phyloP scores from a whole-genome alignment of 2,329 filamentous ascomycete genomes.

The Fusarium gaditjirri region DNA sequence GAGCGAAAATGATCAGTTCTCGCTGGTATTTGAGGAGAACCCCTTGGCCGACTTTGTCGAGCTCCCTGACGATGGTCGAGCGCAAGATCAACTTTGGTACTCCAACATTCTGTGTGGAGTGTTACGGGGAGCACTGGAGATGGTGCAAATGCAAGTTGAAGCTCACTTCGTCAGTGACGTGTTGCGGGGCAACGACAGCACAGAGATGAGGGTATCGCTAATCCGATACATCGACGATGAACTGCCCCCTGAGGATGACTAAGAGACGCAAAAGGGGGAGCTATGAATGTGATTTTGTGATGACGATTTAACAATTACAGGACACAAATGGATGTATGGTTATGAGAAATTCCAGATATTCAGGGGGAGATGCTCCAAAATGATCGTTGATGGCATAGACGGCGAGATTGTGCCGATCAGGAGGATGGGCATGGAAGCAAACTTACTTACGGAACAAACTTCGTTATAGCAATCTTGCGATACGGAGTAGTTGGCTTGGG shows the following conservation, averaged over 20 bases:
- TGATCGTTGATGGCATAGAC: conserved; percentile 3
- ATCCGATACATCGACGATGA: conserved; percentile 97
- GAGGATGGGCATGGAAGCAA: conserved; percentile 11
- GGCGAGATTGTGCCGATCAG: conserved; percentile 3
- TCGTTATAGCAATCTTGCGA: conserved; percentile 15
- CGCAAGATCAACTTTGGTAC: conserved; percentile 98
- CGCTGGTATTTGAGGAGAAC: conserved; percentile 95
- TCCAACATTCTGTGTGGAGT: conserved; percentile 97
- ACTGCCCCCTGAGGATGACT: conserved; percentile 96
- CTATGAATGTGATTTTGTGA: conserved; percentile 2
- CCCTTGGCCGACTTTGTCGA: conserved; percentile 97
- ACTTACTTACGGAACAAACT: conserved; percentile 3
- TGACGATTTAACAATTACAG: conserved; percentile 7
- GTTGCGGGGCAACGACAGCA: conserved; percentile 91
- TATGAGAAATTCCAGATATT: conserved; percentile 5
- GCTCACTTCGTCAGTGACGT: conserved; percentile 96
- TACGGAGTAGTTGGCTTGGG: conserved; percentile 2
- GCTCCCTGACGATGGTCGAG: conserved; percentile 91
- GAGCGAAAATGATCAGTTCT: conserved; percentile 95
- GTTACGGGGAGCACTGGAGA: conserved; percentile 89
- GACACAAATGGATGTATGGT: background rate
- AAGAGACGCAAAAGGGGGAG: conserved; percentile 43
- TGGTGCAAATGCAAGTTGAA: conserved; percentile 99
- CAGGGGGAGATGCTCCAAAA: background rate
- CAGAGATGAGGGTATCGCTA: conserved; percentile 94